Evolutionary conservation across 768 basidiomycete species (phyloP), one percentile per base, ranked within the genome.

Genomic region (Rhodosporidiobolus odoratus): DNA sequence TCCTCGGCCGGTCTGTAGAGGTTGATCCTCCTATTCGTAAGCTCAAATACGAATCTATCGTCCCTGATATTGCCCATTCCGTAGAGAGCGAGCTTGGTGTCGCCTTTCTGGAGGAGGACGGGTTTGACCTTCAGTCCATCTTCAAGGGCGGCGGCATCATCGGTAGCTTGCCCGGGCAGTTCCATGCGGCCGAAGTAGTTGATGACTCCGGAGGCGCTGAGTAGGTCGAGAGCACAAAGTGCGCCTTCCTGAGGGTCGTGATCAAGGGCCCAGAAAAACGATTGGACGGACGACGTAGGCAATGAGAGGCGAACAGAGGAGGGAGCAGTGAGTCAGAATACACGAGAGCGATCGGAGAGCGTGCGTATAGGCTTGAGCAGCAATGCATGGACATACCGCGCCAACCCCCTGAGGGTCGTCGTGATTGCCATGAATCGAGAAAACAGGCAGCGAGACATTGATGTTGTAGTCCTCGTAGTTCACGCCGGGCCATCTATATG

Each of bases 141-240:
- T 40, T 83, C 84, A 25, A 84, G 80, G 0, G 88, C 85, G 10
- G 87, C 86, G 32, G 84, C 84, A 66, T 91, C 89, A 48, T 86
- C 85, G 23, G 80, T 73, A 7, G 73, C 67, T 54, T 65, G 65
- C 30, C 87, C 77, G 1, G 91, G 88, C 1, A 99, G 83, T 77
- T 98, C 94, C 65, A 94, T 84, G 79, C 97, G 96, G 38, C 96
- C 96, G 84, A 99, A 97, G 80, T 99, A 98, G 79, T 98, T 99
- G 75, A 99, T 80, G 21, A 98, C 85, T 7, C 96, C 96, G 0
- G 91, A 87, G 25, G 92, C 94, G 3, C 94, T 95, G 27, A 99
- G 86, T 48, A 98, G 84, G 78, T 99, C 96, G 19, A 99, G 86
- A 1, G 95, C 93, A 76, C 92, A 94, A 2, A 99, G 84, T 1